Evolutionary conservation across 495 filamentous ascomycete species (phyloP).

Genomic region (Aspergillus saccharolyticus): DNA sequence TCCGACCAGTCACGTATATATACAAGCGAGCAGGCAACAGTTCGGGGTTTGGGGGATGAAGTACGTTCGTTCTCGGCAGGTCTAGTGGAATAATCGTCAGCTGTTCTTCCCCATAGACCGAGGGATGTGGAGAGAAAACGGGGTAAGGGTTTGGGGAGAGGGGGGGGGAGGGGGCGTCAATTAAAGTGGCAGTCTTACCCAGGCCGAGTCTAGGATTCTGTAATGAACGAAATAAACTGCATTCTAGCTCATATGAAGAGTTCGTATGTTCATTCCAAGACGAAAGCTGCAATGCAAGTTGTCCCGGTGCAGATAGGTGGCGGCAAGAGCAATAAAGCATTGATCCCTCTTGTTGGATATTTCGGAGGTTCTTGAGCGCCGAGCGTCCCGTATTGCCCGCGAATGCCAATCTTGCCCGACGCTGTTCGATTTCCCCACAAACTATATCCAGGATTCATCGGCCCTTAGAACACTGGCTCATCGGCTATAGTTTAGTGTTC

Average conservation of each 20-base stretch:
- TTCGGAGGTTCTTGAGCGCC: slow-evolving; percentile 20
- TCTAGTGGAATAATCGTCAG: slow-evolving; percentile 6
- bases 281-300: slow-evolving; percentile 1
- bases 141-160: slow-evolving; percentile 5
- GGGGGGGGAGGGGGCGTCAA: slow-evolving; percentile 6
- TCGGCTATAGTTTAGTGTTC: background rate
- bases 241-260: background rate
- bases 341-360: background rate
- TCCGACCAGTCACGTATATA: background rate
- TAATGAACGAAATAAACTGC: background rate
- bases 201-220: background rate
- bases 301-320: background rate
- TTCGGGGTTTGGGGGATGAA: background rate
- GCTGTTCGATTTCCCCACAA: background rate
- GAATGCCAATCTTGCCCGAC: background rate
- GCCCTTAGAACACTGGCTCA: too few relatives aligned
- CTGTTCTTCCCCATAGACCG: slow-evolving; percentile 12
- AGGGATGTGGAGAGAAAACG: slow-evolving; percentile 15
- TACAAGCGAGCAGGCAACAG: background rate
- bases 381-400: slow-evolving; percentile 8
- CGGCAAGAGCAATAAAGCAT: background rate
- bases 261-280: background rate
- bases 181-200: slow-evolving; percentile 3
- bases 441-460: too few relatives aligned
- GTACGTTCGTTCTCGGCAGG: background rate